Evolutionary conservation across 2,329 filamentous ascomycete genomes (phyloP), one percentile per base, ranked within the genome.

Genomic region (Pseudogymnoascus sp.): DNA sequence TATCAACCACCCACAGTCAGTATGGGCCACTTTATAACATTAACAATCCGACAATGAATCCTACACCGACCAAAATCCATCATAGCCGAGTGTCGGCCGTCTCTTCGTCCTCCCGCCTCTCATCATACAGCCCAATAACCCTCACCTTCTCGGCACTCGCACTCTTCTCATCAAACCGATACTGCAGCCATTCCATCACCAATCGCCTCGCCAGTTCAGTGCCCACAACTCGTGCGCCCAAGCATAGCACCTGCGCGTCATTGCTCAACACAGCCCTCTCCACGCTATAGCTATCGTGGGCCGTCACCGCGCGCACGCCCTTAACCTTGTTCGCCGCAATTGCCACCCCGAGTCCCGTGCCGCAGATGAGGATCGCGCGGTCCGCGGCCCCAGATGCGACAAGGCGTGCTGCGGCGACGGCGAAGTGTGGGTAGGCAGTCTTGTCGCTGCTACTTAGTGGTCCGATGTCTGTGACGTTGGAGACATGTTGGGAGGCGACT

Each of bases 281-380:
- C 5, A 95, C 90, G 62, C 83, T 87, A 78, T 92, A 96, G 67
- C 86, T 87, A 73, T 95, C 91, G 74, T 96, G 91, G 1, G 91
- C 91, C 5, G 91, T 95, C 16, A 95, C 91, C n/a, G 91, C 91
- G 19, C 91, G 81, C 65, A 95, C 85, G 5, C 91, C 91, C 63
- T 86, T 87, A 66, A 95, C 85, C 75, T 95, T 95, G 81, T 95
- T 95, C 67, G 91, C 91, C 12, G 84, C 78, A 72, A 95, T 95
- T 69, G 91, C 91, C 5, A 96, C 91, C 16, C 91, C 91, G 6
- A 96, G 81, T 0, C 91, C 91, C 0, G 91, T 95, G 1, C 91
- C 91, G 77, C 91, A 95, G 77, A 95, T 90, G 43, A 92, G 78
- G 37, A 95, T 80, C 0, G 90, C 91, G 61, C 91, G 87, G 75